Conservation (phyloP, 2,329 filamentous ascomycete species). For the Thielaviopsis punctulata region DNA sequence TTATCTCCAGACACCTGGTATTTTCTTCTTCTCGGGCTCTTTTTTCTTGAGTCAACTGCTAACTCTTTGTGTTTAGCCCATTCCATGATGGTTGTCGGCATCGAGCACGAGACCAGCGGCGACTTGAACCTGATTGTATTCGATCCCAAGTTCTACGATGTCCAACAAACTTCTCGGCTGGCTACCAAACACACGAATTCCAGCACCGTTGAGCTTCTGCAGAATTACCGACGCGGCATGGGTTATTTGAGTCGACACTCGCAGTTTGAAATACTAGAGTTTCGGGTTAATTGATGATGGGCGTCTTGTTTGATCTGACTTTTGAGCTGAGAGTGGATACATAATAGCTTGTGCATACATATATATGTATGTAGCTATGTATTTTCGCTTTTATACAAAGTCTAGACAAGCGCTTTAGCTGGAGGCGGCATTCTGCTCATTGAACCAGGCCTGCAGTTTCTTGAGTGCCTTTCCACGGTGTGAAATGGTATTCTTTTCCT, state of each 20-base stretch:
- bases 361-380: no score
- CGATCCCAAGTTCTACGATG: conserved; percentile 38
- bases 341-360: no score
- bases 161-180: conserved; percentile 3
- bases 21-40: conserved; percentile 6
- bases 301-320: not conserved
- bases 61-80: conserved; percentile 38
- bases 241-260: conserved; percentile 52
- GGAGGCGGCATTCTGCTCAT: conserved; percentile 20
- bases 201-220: conserved; percentile 35
- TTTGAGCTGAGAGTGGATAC: not conserved
- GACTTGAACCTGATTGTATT: conserved; percentile 62
- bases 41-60: not conserved
- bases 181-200: not conserved
- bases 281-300: conserved; percentile 12
- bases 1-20: conserved; percentile 72
- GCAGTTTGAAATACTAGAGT: conserved; percentile 69
- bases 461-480: conserved; percentile 76
- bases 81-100: conserved; percentile 75
- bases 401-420: no score
- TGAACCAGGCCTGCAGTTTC: conserved; percentile 72
- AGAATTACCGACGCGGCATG: conserved; percentile 54
- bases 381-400: no score
- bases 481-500: conserved; percentile 78
- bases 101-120: conserved; percentile 53